phyloP scores from a whole-genome alignment of 768 basidiomycete species.

The Sporobolomyces pararoseus region DNA sequence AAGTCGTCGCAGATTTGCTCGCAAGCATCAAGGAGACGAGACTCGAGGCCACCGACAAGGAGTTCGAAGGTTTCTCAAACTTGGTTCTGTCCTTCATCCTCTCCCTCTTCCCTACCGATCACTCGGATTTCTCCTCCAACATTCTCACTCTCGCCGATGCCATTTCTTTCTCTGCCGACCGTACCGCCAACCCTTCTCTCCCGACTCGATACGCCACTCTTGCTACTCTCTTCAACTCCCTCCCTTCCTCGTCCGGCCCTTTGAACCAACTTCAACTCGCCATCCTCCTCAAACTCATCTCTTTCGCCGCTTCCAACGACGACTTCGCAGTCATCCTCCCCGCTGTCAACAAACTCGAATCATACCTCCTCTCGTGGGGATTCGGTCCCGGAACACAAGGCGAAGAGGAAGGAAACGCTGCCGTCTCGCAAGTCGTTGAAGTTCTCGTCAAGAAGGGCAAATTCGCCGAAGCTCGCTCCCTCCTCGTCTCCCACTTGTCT shows the following conservation, averaged over 20 bases:
- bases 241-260: conserved; percentile 14
- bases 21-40: conserved; percentile 1
- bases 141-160: conserved; percentile 19
- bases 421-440: conserved; percentile 15
- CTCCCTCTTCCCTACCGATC: conserved; percentile 16
- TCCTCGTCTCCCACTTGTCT: conserved; percentile 20
- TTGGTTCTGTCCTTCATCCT: conserved; percentile 34
- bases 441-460: conserved; percentile 15
- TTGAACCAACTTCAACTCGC: conserved; percentile 17
- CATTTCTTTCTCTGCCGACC: conserved; percentile 1
- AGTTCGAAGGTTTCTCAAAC: conserved; percentile 40
- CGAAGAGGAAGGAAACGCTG: conserved; percentile 27
- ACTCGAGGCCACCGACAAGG: conserved; percentile 18
- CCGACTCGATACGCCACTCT: conserved; percentile 31
- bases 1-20: conserved; percentile 25
- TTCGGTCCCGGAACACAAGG: conserved; percentile 24
- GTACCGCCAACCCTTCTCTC: conserved; percentile 20
- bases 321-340: conserved; percentile 37
- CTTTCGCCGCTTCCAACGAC: conserved; percentile 32
- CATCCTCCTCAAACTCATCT: conserved; percentile 34
- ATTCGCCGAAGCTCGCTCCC: conserved; percentile 14
- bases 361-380: conserved; percentile 21
- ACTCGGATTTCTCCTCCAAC: conserved; percentile 18
- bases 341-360: conserved; percentile 11
- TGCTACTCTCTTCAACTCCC: conserved; percentile 41